Conservation (phyloP, 768 basidiomycete genomes). For the Tricholoma bakamatsutake region DNA sequence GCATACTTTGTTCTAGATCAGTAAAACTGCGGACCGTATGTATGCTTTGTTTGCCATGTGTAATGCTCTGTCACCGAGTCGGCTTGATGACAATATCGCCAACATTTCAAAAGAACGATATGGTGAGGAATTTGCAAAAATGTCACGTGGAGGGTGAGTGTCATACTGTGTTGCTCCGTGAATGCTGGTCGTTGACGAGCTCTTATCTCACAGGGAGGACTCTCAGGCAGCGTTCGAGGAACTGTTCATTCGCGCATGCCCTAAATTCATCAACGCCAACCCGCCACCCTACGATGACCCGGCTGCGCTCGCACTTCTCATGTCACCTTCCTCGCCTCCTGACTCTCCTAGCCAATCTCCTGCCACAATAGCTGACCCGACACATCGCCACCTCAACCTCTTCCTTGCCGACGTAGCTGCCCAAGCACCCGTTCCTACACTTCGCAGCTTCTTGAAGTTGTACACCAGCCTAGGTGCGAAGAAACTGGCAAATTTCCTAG, state of each 20-base stretch:
- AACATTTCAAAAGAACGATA: conserved; percentile 90
- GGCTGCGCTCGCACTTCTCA: conserved; percentile 46
- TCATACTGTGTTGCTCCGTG: background rate
- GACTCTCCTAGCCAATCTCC: conserved; percentile 25
- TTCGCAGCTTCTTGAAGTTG: conserved; percentile 89
- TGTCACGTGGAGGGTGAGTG: conserved; percentile 68
- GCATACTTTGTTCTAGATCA: conserved; percentile 53
- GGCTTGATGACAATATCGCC: conserved; percentile 92
- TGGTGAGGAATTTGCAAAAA: conserved; percentile 84
- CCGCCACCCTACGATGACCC: conserved; percentile 90
- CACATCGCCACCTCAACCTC: conserved; percentile 75
- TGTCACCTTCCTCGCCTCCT: conserved; percentile 30
- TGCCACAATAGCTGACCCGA: conserved; percentile 53
- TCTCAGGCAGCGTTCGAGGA: conserved; percentile 81
- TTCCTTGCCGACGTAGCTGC: conserved; percentile 81
- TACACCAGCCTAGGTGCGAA: conserved; percentile 91
- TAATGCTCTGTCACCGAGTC: conserved; percentile 86
- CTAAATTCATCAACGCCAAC: conserved; percentile 94
- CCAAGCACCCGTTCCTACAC: conserved; percentile 72
- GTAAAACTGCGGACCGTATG: conserved; percentile 97
- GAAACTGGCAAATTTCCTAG: conserved; percentile 90
- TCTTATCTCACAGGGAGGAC: conserved; percentile 44
- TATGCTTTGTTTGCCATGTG: conserved; percentile 94
- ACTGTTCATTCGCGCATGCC: conserved; percentile 91
- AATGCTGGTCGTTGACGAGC: background rate